phyloP scores from a whole-genome alignment of 495 filamentous ascomycete species.

The Penicillium angulare region DNA sequence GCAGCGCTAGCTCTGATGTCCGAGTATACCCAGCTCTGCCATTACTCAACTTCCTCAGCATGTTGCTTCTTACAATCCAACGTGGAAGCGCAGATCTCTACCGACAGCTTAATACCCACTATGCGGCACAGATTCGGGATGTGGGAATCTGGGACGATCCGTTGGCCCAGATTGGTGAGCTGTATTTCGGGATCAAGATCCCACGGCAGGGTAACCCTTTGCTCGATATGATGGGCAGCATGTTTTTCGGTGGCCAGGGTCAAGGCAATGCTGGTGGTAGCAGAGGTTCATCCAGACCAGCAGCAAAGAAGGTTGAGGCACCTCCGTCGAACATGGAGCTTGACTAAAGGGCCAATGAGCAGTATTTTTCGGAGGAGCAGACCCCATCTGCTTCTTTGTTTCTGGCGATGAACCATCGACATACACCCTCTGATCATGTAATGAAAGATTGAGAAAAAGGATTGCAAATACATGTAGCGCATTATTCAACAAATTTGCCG shows the following conservation, averaged over 20 bases:
- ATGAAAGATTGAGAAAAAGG: no score
- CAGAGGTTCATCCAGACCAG: slow-evolving; percentile 31
- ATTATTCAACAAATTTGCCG: neutral
- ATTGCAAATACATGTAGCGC: slow-evolving; percentile 1
- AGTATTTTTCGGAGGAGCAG: no score
- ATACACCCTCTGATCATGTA: slow-evolving; percentile 20
- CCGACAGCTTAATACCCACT: slow-evolving; percentile 77
- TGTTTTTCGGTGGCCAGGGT: slow-evolving; percentile 69
- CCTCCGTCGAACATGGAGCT: slow-evolving; percentile 53
- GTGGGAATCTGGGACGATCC: slow-evolving; percentile 76
- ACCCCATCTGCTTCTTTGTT: neutral
- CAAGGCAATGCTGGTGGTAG: slow-evolving; percentile 43
- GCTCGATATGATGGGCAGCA: slow-evolving; percentile 95
- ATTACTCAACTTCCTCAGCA: slow-evolving; percentile 85
- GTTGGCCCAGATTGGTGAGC: slow-evolving; percentile 84
- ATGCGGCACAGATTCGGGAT: slow-evolving; percentile 73
- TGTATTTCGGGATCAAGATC: slow-evolving; percentile 95
- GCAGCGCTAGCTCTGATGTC: slow-evolving; percentile 68
- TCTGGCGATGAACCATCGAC: no score
- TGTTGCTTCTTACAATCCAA: slow-evolving; percentile 81
- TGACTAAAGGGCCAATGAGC: slow-evolving; percentile 36
- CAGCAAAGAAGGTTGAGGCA: slow-evolving; percentile 47
- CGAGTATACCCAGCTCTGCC: slow-evolving; percentile 83
- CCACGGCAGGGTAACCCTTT: slow-evolving; percentile 84
- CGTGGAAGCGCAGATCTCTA: slow-evolving; percentile 79